Conservation (phyloP, 805 yeast genomes). For the Candida rishiriensis region DNA sequence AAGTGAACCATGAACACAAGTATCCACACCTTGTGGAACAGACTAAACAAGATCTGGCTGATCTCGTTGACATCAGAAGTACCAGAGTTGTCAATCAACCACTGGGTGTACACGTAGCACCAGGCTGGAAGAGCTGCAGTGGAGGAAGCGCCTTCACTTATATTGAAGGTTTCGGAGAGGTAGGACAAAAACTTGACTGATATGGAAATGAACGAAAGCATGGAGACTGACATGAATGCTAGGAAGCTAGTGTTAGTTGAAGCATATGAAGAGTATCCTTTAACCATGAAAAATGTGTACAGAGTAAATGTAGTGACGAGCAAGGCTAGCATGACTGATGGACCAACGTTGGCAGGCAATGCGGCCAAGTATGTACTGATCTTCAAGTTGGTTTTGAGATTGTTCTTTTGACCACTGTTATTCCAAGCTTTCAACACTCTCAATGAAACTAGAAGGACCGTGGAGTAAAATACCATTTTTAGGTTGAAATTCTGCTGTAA, state of each 20-base stretch:
- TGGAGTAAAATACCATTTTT: conserved; percentile 10
- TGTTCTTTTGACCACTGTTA: conserved; percentile 82
- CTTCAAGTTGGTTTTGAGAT: conserved; percentile 42
- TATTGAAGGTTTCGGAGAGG: conserved; percentile 23
- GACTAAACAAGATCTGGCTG: conserved; percentile 15
- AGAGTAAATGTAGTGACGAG: conserved; percentile 13
- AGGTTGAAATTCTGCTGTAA: conserved; percentile 4
- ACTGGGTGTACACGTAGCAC: conserved; percentile 19
- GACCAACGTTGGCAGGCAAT: conserved; percentile 18
- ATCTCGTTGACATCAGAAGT: conserved; percentile 26
- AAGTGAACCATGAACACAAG: conserved; percentile 8
- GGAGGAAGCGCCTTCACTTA: conserved; percentile 6
- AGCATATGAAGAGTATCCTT: conserved; percentile 7
- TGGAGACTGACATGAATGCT: conserved; percentile 43
- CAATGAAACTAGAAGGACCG: conserved; percentile 31
- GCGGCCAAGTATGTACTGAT: conserved; percentile 39
- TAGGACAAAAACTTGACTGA: conserved; percentile 25
- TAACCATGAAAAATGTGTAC: no score
- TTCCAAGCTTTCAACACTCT: conserved; percentile 80
- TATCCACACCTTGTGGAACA: conserved; percentile 23
- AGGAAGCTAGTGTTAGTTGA: conserved; percentile 13
- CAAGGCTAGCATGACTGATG: conserved; percentile 15
- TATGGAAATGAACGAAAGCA: conserved; percentile 33
- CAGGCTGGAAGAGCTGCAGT: conserved; percentile 18
- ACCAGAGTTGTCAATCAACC: conserved; percentile 31